A percentile compares a stretch with the other conserved stretches of the same genome.
Evolutionary conservation across 1,139 yeast species (phyloP).

Genomic region (Pichia sp.): DNA sequence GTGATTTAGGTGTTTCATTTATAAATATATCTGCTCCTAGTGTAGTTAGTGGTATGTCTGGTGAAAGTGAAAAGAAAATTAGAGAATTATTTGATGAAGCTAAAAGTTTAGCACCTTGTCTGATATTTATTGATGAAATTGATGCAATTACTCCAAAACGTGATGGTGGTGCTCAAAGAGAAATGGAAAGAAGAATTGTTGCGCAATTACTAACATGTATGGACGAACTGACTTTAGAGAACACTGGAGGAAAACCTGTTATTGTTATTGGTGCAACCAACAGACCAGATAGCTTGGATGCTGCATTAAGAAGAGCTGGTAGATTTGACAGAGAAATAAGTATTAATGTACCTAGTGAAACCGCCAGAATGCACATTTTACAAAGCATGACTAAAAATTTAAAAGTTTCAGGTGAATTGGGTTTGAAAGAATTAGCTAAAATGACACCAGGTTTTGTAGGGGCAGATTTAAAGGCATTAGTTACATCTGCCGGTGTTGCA

Average conservation of each 20-base stretch:
- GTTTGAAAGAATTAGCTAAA: slow-evolving; percentile 71
- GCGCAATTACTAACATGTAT: slow-evolving; percentile 91
- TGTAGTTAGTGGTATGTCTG: slow-evolving; percentile 99
- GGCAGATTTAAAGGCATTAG: slow-evolving; percentile 90
- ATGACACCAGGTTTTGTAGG: slow-evolving; percentile 98
- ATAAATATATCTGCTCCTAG: slow-evolving; percentile 91
- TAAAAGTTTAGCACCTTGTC: slow-evolving; percentile 80
- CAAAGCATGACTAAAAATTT: slow-evolving; percentile 64
- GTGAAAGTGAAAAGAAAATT: slow-evolving; percentile 91
- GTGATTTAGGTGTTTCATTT: slow-evolving; percentile 90
- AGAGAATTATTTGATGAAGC: slow-evolving; percentile 95
- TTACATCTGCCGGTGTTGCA: slow-evolving; percentile 91
- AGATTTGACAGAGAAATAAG: slow-evolving; percentile 93
- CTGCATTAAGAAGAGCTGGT: slow-evolving; percentile 96
- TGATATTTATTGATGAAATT: slow-evolving; percentile 89
- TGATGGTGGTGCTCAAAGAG: slow-evolving; percentile 97
- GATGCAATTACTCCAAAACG: slow-evolving; percentile 98
- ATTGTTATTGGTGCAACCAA: slow-evolving; percentile 98
- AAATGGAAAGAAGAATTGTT: slow-evolving; percentile 96
- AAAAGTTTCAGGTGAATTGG: slow-evolving; percentile 65
- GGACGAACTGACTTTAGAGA: slow-evolving; percentile 84
- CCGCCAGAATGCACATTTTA: slow-evolving; percentile 70
- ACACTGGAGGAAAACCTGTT: slow-evolving; percentile 89
- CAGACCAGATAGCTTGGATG: slow-evolving; percentile 96
- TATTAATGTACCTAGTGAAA: slow-evolving; percentile 81